Evolutionary conservation across 2,329 filamentous ascomycete genomes (phyloP).

Genomic region (Colletotrichum sp.): DNA sequence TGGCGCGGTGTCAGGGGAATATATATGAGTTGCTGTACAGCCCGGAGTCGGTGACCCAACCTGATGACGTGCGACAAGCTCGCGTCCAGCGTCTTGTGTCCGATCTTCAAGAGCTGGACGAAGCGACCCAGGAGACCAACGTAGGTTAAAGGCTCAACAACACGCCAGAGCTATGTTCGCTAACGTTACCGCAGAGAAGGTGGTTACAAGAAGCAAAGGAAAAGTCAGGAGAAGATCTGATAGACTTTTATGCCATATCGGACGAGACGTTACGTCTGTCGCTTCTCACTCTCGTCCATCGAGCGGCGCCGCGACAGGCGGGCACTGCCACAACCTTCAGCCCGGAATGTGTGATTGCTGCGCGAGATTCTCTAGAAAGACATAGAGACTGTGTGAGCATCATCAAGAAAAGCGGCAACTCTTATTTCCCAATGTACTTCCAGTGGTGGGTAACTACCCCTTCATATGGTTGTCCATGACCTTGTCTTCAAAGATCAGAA

Average conservation of each 20-base stretch:
- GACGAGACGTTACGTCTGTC: constrained; percentile 47
- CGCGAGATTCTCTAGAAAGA: constrained; percentile 36
- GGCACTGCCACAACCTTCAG: constrained; percentile 39
- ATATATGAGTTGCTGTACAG: constrained; percentile 62
- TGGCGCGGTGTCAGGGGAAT: constrained; percentile 58
- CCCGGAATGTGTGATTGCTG: constrained; percentile 45
- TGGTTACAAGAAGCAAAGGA: not conserved
- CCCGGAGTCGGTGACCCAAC: constrained; percentile 40
- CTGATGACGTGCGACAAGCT: constrained; percentile 33
- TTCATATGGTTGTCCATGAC: no score
- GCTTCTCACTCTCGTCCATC: constrained; percentile 46
- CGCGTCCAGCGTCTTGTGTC: constrained; percentile 34
- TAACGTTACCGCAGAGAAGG: not conserved
- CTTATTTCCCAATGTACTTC: constrained; percentile 37
- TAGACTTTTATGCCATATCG: constrained; percentile 38
- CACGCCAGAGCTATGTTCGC: no score
- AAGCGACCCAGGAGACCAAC: constrained; percentile 22
- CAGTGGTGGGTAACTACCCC: constrained; percentile 39
- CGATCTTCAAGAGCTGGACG: constrained; percentile 35
- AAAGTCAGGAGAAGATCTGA: constrained; percentile 26
- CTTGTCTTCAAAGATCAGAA: no score
- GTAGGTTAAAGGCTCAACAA: no score
- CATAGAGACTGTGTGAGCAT: constrained; percentile 46
- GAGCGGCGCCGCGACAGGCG: constrained; percentile 37
- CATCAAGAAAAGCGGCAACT: constrained; percentile 30